A percentile compares a stretch with the other conserved stretches of the same genome.
phyloP scores from a whole-genome alignment of 2,329 filamentous ascomycete genomes.

The Domatiomyces globalis region DNA sequence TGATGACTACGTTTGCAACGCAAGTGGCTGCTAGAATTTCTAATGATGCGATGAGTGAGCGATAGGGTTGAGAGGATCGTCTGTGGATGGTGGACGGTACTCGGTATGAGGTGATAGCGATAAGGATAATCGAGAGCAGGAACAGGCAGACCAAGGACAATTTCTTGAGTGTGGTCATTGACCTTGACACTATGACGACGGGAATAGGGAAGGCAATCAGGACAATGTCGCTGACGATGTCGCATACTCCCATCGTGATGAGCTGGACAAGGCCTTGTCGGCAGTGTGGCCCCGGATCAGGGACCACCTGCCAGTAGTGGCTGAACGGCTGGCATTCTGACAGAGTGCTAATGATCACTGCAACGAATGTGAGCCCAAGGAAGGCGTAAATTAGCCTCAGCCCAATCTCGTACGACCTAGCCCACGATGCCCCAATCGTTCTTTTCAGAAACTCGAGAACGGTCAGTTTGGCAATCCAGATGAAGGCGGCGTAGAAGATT shows the following conservation, averaged over 20 bases:
- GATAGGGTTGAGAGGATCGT: conserved; percentile 65
- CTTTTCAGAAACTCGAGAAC: conserved; percentile 85
- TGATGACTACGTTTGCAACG: conserved; percentile 74
- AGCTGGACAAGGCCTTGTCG: conserved; percentile 78
- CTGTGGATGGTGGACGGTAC: conserved; percentile 61
- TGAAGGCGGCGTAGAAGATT: conserved; percentile 64
- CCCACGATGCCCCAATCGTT: conserved; percentile 70
- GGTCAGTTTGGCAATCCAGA: conserved; percentile 84
- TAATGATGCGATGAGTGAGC: conserved; percentile 75
- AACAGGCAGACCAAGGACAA: conserved; percentile 67
- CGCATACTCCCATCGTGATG: conserved; percentile 76
- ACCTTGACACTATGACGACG: conserved; percentile 59
- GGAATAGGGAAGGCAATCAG: conserved; percentile 81
- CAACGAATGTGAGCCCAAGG: conserved; percentile 63
- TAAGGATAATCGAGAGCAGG: conserved; percentile 65
- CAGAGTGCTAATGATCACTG: conserved; percentile 66
- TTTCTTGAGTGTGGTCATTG: conserved; percentile 65
- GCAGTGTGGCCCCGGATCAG: conserved; percentile 74
- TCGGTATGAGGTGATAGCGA: conserved; percentile 66
- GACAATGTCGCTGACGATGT: conserved; percentile 76
- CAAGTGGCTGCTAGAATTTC: conserved; percentile 81
- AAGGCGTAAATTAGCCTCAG: conserved; percentile 61
- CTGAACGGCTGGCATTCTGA: conserved; percentile 65
- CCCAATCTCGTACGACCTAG: conserved; percentile 56
- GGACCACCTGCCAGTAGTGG: conserved; percentile 67